Conservation (phyloP, 1,284 basidiomycete species). For the Trametes polyzona region DNA sequence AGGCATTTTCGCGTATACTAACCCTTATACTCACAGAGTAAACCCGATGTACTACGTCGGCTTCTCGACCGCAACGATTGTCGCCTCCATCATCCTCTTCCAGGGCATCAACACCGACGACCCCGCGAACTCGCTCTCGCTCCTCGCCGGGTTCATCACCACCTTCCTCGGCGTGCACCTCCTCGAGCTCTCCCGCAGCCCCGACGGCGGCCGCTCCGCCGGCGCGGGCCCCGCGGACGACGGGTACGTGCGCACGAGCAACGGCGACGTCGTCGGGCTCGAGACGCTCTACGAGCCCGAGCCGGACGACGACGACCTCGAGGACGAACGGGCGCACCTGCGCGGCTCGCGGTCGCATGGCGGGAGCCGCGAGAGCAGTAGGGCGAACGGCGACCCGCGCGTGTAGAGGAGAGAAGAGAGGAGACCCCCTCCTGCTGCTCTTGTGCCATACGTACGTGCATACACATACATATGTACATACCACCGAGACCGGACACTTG, state of each 20-base stretch:
- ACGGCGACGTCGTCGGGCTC: constrained; percentile 21
- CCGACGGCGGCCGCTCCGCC: constrained; percentile 3
- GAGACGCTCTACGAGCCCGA: constrained; percentile 24
- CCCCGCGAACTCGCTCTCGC: constrained; percentile 80
- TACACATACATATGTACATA: not conserved
- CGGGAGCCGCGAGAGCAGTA: not conserved
- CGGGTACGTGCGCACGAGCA: constrained; percentile 20
- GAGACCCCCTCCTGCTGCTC: not conserved
- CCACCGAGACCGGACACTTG: constrained; percentile 1
- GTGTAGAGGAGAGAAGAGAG: too few species aligned
- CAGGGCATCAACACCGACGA: constrained; percentile 94
- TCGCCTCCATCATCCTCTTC: constrained; percentile 95
- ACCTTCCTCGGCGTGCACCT: constrained; percentile 96
- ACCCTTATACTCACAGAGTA: constrained; percentile 56
- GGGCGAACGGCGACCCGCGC: constrained; percentile 6
- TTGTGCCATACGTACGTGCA: not conserved
- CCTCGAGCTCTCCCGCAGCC: constrained; percentile 77
- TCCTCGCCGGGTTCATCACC: constrained; percentile 85
- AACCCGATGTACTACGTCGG: constrained; percentile 99
- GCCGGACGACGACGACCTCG: constrained; percentile 17
- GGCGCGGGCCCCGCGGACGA: not conserved
- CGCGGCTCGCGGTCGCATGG: constrained; percentile 10
- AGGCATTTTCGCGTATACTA: too few species aligned
- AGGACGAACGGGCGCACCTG: constrained; percentile 22
- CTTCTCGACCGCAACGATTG: constrained; percentile 94